These are phyloP conservation scores for Acacia pycnantha DNA, from an alignment of 331 rosid species.

Conservation along the genomic window DNA sequence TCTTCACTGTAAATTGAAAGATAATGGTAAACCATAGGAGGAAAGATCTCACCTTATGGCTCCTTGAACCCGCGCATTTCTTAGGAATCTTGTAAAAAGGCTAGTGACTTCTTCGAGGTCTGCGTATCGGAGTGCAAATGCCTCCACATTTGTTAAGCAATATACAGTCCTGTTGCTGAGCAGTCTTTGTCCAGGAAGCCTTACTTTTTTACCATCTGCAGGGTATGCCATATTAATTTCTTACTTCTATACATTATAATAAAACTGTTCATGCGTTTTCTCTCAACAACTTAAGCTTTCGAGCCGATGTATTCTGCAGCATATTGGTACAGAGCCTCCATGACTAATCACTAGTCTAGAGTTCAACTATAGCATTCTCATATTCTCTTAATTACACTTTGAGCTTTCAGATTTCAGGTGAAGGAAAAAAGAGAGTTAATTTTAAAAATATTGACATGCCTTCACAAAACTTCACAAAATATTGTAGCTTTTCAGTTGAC, in stretches of 20 bases:
- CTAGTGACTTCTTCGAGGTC: constrained; percentile 80
- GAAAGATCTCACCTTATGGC: constrained; percentile 55
- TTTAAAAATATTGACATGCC: neutral
- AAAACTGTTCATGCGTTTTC: neutral
- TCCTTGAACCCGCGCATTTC: constrained; percentile 69
- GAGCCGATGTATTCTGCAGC: neutral
- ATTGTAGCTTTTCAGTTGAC: neutral
- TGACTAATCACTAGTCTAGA: neutral
- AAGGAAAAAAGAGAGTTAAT: neutral
- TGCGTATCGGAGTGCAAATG: constrained; percentile 65
- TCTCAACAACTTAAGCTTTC: neutral
- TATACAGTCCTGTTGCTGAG: constrained; percentile 56
- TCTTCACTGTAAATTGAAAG: neutral
- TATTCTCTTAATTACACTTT: neutral
- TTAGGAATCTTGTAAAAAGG: constrained; percentile 67
- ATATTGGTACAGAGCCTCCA: neutral
- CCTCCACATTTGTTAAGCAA: constrained; percentile 75
- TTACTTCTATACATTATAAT: neutral
- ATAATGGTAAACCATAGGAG: constrained; percentile 2
- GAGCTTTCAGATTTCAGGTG: neutral
- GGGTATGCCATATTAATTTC: neutral
- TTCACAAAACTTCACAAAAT: neutral
- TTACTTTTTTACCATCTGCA: constrained; percentile 65
- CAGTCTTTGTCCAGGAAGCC: constrained; percentile 55
- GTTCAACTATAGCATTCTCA: neutral